Evolutionary conservation across 106 monocot genomes (phyloP), one percentile per base, ranked within the genome.

Genomic region (Acorus calamus): DNA sequence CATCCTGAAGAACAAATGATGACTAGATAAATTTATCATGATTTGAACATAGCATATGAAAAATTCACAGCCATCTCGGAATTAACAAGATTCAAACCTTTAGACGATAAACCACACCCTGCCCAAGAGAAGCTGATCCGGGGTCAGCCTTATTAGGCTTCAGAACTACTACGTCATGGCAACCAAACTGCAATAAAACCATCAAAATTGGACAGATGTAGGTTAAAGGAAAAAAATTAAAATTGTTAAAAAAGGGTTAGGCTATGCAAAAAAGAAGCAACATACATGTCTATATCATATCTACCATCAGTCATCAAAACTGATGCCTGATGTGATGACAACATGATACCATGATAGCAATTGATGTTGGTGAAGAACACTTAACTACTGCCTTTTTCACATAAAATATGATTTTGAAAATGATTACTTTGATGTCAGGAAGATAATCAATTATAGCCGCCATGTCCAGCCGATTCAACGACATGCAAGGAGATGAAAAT

Each of bases 21-120:
- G 11, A 41, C 52, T 9, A 3, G 11, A 8, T 62, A n/a, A n/a
- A n/a, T n/a, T 63, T 6, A 43, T 44, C 61, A 71, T 13, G 47
- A 72, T 55, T 55, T 47, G 2, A 46, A 51, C 11, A 64, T 50
- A 13, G 14, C 51, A 6, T 50, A 51, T 13, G 51, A 50, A 2
- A 42, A 50, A 44, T 50, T 3, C 48, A 47, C 9, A 8, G 46
- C 46, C n/a, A n/a, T n/a, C n/a, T 62, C 48, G 2, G 5, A 45
- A 2, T 11, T 11, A 47, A 62, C 13, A 45, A 61, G 42, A 64
- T 6, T 50, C 42, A 42, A 64, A 94, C 94, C 94, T 94, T 94
- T 41, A 94, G 43, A 56, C 94, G 82, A 72, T 94, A 94, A 53
- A 94, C 94, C 47, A 94, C 84, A 74, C 94, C 94, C 75, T 94